Evolutionary conservation across 2,329 filamentous ascomycete genomes (phyloP).

Genomic region (Phialocephala sp.): DNA sequence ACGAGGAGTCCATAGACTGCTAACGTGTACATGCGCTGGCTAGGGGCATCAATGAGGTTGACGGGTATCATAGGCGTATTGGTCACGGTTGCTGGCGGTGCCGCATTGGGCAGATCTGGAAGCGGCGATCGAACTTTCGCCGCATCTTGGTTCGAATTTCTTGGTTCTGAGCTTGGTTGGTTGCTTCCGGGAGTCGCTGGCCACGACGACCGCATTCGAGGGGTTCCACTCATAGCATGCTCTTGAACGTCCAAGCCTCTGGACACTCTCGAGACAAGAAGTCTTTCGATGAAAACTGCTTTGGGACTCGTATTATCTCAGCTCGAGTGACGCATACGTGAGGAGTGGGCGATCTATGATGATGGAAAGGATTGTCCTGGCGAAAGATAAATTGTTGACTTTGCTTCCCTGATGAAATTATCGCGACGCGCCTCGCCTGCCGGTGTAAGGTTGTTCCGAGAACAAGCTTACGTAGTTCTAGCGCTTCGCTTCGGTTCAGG

Average conservation of each 20-base stretch:
- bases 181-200: constrained; percentile 72
- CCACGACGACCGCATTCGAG: constrained; percentile 81
- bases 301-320: background rate
- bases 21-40: constrained; percentile 85
- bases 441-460: background rate
- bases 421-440: background rate
- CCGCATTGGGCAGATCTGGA: constrained; percentile 36
- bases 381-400: background rate
- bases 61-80: constrained; percentile 75
- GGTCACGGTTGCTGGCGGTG: constrained; percentile 27
- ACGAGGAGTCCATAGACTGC: constrained; percentile 78
- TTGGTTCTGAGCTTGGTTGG: constrained; percentile 44
- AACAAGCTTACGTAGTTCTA: background rate
- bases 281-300: background rate
- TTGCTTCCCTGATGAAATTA: background rate
- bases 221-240: constrained; percentile 76
- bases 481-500: background rate
- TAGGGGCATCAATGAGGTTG: constrained; percentile 83
- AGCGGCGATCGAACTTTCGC: constrained; percentile 35
- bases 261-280: constrained; percentile 9
- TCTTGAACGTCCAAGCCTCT: constrained; percentile 25
- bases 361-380: background rate
- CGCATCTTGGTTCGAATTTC: constrained; percentile 39
- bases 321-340: background rate
- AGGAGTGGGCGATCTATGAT: background rate